phyloP scores from a whole-genome alignment of 306 rosid genomes.

The Prunus kanzakura region DNA sequence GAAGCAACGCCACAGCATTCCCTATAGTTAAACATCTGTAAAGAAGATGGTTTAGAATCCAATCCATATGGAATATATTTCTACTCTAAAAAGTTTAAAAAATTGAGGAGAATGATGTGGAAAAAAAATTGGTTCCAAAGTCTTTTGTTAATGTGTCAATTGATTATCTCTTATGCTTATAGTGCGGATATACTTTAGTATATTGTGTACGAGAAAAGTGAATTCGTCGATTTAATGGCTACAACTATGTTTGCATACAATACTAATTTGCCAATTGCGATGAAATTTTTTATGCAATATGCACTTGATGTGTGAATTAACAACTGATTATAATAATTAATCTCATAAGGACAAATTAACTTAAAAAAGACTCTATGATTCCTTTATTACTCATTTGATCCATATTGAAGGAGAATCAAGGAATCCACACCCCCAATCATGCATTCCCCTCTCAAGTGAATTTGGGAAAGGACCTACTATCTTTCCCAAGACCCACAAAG shows the following conservation, averaged over 20 bases:
- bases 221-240: too few relatives aligned
- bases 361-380: not conserved
- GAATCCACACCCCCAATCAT: not conserved
- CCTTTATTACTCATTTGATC: not conserved
- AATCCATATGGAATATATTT: not conserved
- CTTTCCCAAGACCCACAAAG: not conserved
- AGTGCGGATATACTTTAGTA: too few relatives aligned
- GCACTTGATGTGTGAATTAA: not conserved
- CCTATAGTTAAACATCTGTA: not conserved
- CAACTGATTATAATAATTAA: not conserved
- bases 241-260: too few relatives aligned
- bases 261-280: too few relatives aligned
- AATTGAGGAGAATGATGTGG: not conserved
- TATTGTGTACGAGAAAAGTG: too few relatives aligned
- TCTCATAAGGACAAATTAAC: not conserved
- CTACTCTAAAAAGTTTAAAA: too few relatives aligned
- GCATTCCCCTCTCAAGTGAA: not conserved
- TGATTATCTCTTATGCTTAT: too few relatives aligned
- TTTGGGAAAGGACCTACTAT: constrained; percentile 3
- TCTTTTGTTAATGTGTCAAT: not conserved
- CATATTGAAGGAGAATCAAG: not conserved
- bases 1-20: constrained; percentile 6
- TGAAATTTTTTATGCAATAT: too few relatives aligned
- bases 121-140: not conserved
- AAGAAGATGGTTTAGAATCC: not conserved